These are phyloP conservation scores for Eucalyptus regnans DNA, from an alignment of 345 rosid species.

Conservation along the genomic window DNA sequence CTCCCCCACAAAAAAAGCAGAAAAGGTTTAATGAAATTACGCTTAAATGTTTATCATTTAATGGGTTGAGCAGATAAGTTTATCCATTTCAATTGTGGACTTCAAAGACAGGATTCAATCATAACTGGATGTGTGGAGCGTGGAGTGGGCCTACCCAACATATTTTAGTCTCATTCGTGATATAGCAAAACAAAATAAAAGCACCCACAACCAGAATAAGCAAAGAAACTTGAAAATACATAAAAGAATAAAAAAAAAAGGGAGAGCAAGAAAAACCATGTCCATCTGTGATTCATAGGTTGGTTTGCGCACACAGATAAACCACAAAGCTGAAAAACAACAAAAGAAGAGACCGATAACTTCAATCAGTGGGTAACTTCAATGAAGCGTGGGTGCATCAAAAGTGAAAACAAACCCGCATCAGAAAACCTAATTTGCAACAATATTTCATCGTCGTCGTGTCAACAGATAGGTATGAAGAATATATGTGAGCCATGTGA, in stretches of 20 bases:
- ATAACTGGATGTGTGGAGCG: background rate
- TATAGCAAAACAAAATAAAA: background rate
- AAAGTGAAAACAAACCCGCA: background rate
- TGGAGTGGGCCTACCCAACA: background rate
- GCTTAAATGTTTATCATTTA: background rate
- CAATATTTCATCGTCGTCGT: background rate
- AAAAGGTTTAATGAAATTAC: background rate
- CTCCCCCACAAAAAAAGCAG: background rate
- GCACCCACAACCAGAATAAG: background rate
- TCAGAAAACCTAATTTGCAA: background rate
- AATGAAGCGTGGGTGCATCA: background rate
- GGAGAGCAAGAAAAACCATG: background rate
- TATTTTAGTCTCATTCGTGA: background rate
- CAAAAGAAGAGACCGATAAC: background rate
- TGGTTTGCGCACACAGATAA: background rate
- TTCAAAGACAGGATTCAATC: background rate
- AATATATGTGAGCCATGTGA: background rate
- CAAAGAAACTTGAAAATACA: background rate
- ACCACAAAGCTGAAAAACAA: background rate
- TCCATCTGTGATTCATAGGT: background rate
- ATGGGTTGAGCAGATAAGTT: background rate
- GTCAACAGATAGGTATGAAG: background rate
- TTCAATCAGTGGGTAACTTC: background rate
- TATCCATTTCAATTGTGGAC: background rate
- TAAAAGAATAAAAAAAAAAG: background rate